These are phyloP conservation scores for Solanum raphanifolium DNA, from an alignment of 257 asterid species.

Conservation along the genomic window DNA sequence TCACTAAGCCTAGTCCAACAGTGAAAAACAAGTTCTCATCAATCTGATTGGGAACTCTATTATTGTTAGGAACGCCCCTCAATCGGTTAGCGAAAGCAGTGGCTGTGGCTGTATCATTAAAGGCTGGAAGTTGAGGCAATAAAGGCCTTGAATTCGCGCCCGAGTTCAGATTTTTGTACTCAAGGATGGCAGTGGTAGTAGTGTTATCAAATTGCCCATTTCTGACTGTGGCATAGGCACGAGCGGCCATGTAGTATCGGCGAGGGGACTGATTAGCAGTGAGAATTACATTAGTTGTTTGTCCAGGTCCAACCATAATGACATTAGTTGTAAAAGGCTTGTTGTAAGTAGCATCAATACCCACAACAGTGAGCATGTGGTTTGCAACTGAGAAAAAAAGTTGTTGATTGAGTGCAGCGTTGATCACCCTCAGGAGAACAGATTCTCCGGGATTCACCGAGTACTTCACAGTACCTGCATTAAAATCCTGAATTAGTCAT, in stretches of 20 bases:
- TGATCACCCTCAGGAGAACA: constrained; percentile 48
- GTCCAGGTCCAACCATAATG: constrained; percentile 69
- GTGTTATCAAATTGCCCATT: constrained; percentile 53
- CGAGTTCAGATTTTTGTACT: constrained; percentile 20
- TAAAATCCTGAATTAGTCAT: not conserved
- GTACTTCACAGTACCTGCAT: constrained; percentile 35
- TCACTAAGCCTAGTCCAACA: constrained; percentile 45
- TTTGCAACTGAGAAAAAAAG: constrained; percentile 50
- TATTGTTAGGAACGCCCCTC: constrained; percentile 15
- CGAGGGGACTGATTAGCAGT: constrained; percentile 38
- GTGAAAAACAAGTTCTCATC: constrained; percentile 39
- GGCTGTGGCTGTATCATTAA: constrained; percentile 37
- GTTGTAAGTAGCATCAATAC: constrained; percentile 40
- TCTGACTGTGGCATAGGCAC: constrained; percentile 35
- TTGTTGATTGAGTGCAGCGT: constrained; percentile 63
- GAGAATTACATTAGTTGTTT: constrained; percentile 51
- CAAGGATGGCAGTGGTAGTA: constrained; percentile 53
- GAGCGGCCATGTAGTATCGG: constrained; percentile 45
- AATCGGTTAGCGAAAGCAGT: constrained; percentile 29
- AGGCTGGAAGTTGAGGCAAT: constrained; percentile 46
- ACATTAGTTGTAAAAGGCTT: constrained; percentile 43
- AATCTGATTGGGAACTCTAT: constrained; percentile 24
- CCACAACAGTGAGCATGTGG: constrained; percentile 55
- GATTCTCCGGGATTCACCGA: constrained; percentile 39
- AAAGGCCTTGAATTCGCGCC: constrained; percentile 5